phyloP scores from a whole-genome alignment of 495 filamentous ascomycete species.

The Neurospora sp. region DNA sequence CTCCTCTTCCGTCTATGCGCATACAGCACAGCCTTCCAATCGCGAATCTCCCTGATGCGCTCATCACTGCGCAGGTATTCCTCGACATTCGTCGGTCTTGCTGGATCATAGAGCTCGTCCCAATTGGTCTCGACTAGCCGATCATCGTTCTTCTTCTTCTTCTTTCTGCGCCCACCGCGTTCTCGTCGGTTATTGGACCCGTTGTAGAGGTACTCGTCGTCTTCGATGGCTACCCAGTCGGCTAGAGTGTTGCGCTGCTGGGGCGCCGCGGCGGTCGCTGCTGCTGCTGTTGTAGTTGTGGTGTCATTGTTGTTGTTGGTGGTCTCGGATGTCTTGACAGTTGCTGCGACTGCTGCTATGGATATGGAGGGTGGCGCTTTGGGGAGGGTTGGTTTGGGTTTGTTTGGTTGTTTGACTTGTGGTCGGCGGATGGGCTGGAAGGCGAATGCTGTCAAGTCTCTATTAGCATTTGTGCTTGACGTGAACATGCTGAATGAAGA shows the following conservation, averaged over 20 bases:
- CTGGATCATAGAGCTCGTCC: slow-evolving; percentile 89
- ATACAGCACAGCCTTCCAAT: slow-evolving; percentile 84
- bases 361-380: slow-evolving; percentile 21
- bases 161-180: slow-evolving; percentile 67
- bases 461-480: background rate
- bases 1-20: slow-evolving; percentile 51
- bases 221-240: slow-evolving; percentile 67
- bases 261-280: slow-evolving; percentile 15
- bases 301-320: background rate
- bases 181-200: slow-evolving; percentile 16
- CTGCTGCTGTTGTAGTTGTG: slow-evolving; percentile 1
- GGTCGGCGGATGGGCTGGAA: slow-evolving; percentile 74
- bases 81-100: slow-evolving; percentile 73
- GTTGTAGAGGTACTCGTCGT: slow-evolving; percentile 50
- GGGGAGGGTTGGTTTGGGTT: slow-evolving; percentile 53
- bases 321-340: background rate
- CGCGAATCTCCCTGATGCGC: slow-evolving; percentile 63
- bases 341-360: slow-evolving; percentile 6
- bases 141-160: slow-evolving; percentile 67
- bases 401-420: slow-evolving; percentile 58
- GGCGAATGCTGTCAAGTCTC: slow-evolving; percentile 54
- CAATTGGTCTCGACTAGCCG: slow-evolving; percentile 60
- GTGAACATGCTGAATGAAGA: background rate
- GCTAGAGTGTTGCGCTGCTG: slow-evolving; percentile 66
- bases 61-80: slow-evolving; percentile 85